These are phyloP conservation scores for Dactylis glomerata DNA, from an alignment of 176 grass and related monocot species.

Conservation along the genomic window DNA sequence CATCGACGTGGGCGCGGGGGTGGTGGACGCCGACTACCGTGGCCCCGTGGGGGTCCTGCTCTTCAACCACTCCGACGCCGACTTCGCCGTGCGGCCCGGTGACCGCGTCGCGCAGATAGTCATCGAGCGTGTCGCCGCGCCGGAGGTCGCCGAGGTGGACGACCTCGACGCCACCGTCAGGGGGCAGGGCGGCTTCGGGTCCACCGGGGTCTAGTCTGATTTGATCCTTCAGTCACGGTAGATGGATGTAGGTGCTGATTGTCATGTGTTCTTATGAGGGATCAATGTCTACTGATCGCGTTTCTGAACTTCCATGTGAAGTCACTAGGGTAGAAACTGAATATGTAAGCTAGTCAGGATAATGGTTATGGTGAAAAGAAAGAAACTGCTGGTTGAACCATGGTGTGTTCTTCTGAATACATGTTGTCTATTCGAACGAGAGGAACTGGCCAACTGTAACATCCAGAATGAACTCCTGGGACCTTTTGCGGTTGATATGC, in stretches of 20 bases:
- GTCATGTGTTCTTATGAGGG: no score
- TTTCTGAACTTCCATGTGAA: not conserved
- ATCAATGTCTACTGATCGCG: not conserved
- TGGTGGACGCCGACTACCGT: constrained; percentile 41
- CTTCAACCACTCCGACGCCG: constrained; percentile 59
- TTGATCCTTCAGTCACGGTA: not conserved
- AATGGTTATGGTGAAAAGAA: no score
- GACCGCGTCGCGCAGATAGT: constrained; percentile 57
- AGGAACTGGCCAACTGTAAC: no score
- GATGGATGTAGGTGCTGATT: not conserved
- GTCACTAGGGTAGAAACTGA: no score
- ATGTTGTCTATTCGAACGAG: no score
- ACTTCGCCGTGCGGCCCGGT: constrained; percentile 42
- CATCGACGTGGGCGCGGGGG: constrained; percentile 34
- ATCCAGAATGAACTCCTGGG: no score
- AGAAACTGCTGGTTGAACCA: no score
- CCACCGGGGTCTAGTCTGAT: constrained; percentile 41
- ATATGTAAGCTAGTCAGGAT: no score
- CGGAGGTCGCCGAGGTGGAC: constrained; percentile 52
- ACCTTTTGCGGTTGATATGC: no score
- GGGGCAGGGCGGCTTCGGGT: not conserved
- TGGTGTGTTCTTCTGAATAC: no score
- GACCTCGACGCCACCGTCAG: constrained; percentile 50
- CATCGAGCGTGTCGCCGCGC: constrained; percentile 41
- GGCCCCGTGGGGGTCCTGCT: constrained; percentile 49